These are phyloP conservation scores for Quercus tomentella DNA, from an alignment of 331 rosid species.

Conservation along the genomic window DNA sequence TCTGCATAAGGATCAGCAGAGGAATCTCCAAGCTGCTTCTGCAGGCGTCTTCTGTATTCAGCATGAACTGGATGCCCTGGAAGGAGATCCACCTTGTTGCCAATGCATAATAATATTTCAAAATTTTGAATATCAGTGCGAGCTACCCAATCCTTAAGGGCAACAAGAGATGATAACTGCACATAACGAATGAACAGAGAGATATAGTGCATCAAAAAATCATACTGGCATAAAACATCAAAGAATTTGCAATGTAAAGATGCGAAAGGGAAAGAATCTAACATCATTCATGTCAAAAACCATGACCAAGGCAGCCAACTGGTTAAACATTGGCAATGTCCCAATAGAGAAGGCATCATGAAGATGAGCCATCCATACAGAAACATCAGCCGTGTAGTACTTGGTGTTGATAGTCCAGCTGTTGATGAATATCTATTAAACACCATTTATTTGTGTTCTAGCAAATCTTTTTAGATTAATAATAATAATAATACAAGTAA, in stretches of 20 bases:
- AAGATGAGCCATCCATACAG: slow-evolving; percentile 72
- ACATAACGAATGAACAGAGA: slow-evolving; percentile 7
- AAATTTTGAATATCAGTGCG: slow-evolving; percentile 58
- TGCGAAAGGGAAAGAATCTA: slow-evolving; percentile 27
- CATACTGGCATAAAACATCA: background rate
- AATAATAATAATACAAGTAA: background rate
- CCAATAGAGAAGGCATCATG: slow-evolving; percentile 50
- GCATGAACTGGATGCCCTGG: slow-evolving; percentile 78
- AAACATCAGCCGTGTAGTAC: slow-evolving; percentile 79
- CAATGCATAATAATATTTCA: slow-evolving; percentile 76
- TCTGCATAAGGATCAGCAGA: slow-evolving; percentile 34
- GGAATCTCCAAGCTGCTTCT: slow-evolving; percentile 48
- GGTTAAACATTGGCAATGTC: slow-evolving; percentile 41
- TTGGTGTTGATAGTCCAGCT: slow-evolving; percentile 83
- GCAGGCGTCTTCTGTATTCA: slow-evolving; percentile 62
- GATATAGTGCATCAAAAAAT: slow-evolving; percentile 3
- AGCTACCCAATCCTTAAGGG: slow-evolving; percentile 68
- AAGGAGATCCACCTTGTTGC: slow-evolving; percentile 85
- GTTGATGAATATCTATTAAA: slow-evolving; percentile 4
- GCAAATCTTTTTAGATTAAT: too few relatives aligned
- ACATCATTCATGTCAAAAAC: slow-evolving; percentile 80
- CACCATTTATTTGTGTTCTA: background rate
- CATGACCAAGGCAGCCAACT: slow-evolving; percentile 71
- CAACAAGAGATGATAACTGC: slow-evolving; percentile 65
- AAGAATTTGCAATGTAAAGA: background rate